Base-by-base conservation (phyloP, 148 eudicot genomes). In the Cornus florida region DNA sequence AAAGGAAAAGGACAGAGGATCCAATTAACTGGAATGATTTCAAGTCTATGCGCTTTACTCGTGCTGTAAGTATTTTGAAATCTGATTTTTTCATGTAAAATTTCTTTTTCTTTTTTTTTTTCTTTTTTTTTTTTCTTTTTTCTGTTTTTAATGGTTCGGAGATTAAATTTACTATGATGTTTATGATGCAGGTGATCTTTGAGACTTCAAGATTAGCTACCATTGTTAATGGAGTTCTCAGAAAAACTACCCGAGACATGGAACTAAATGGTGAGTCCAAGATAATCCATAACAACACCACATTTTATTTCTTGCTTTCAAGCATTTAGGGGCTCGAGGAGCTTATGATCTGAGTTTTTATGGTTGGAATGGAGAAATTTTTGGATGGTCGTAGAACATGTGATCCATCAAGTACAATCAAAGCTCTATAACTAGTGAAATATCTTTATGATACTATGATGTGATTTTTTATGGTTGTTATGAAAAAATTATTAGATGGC, bases 121-220 rank as follows among this genome's bases (percentile, higher is more conserved):
- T 13, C 4, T 78, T 71, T 48, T 75, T 31, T 1, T 6, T 70
- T 81, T 8, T 8, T 75, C 41, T 35, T 35, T 35, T 28, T 28
- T 28, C 28, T 28, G 28, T 28, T 28, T 28, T 28, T 28, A 28
- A 28, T 0, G 28, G 28, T 28, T 28, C 28, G 28, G 28, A 7
- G 12, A 57, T 31, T 73, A 11, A 16, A 23, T 14, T 39, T 19
- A 5, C 24, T 33, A 6, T 53, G 69, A 23, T 65, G 28, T 70
- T 60, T 10, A 66, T 71, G n/a, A 53, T 82, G 85, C 92, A 95
- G 99, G 99, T 96, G 69, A 96, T 96, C 69, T 89, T 90, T 81
- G 99, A 96, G 90, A 93, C 98, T 32, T 92, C 98, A 66, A 94
- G 99, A 82, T 84, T 96, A 78, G 99, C 99, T 64, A 96, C 98